These are phyloP conservation scores for Aciculoconidium aculeatum DNA, from an alignment of 805 yeast genomes.

Conservation along the genomic window DNA sequence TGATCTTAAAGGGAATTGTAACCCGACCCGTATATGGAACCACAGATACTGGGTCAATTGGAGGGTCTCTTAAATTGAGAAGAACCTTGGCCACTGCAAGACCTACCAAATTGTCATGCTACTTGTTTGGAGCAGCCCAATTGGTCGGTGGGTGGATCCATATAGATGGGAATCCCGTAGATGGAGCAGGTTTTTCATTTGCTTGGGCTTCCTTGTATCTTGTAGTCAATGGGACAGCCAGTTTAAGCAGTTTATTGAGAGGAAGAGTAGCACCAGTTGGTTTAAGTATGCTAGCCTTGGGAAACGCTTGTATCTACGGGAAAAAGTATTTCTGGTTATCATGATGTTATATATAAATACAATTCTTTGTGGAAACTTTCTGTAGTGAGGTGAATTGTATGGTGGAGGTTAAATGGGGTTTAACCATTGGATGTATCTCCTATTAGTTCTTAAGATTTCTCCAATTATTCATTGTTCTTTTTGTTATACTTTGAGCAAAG, in stretches of 20 bases:
- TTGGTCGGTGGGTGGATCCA: slow-evolving; percentile 70
- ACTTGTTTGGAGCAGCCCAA: slow-evolving; percentile 56
- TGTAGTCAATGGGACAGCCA: slow-evolving; percentile 61
- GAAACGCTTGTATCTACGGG: slow-evolving; percentile 65
- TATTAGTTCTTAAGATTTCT: not conserved
- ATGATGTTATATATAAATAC: slow-evolving; percentile 8
- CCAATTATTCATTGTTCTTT: too few relatives aligned
- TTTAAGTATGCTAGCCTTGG: slow-evolving; percentile 51
- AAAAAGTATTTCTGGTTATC: slow-evolving; percentile 58
- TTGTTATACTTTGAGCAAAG: too few relatives aligned
- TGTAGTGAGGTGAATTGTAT: too few relatives aligned
- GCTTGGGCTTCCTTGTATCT: slow-evolving; percentile 80
- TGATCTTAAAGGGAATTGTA: slow-evolving; percentile 9
- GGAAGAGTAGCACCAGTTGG: slow-evolving; percentile 60
- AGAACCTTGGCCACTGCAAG: slow-evolving; percentile 12
- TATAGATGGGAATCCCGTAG: slow-evolving; percentile 66
- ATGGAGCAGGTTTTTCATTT: slow-evolving; percentile 74
- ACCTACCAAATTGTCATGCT: slow-evolving; percentile 39
- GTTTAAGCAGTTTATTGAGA: slow-evolving; percentile 46
- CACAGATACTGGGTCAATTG: slow-evolving; percentile 10
- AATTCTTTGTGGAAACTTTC: too few relatives aligned
- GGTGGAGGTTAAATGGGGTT: too few relatives aligned
- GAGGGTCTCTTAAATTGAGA: slow-evolving; percentile 16
- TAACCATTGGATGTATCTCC: too few relatives aligned
- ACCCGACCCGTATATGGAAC: slow-evolving; percentile 1